Percentiles rank a stretch among this genome's conserved stretches.
Evolutionary conservation across 768 basidiomycete genomes (phyloP).

Genomic region (Mycena kentingensis): DNA sequence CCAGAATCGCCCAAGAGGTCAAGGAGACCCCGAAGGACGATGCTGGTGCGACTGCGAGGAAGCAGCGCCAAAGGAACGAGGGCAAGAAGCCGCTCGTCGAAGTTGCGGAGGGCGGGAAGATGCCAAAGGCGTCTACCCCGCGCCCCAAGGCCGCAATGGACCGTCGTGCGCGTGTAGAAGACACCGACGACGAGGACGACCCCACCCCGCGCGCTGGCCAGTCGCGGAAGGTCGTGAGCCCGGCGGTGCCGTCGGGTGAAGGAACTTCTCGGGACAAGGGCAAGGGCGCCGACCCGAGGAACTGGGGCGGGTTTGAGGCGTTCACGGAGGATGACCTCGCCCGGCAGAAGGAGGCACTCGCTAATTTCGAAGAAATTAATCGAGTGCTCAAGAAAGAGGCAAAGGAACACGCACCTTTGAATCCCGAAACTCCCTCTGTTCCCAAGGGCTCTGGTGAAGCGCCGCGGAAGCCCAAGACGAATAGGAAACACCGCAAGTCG

Average conservation of each 20-base stretch:
- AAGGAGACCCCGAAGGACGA: too few species aligned
- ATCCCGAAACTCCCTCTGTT: not conserved
- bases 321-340: not conserved
- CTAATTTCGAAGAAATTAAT: slow-evolving; percentile 2
- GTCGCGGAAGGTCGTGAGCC: not conserved
- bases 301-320: not conserved
- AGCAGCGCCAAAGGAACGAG: too few species aligned
- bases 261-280: slow-evolving; percentile 4
- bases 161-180: not conserved
- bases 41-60: too few species aligned
- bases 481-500: not conserved
- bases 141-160: not conserved
- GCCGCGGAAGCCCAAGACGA: not conserved
- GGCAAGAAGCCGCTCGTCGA: too few species aligned
- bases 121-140: not conserved
- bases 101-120: not conserved
- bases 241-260: slow-evolving; percentile 9
- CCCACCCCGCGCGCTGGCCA: too few species aligned
- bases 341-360: not conserved
- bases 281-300: slow-evolving; percentile 4
- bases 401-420: not conserved
- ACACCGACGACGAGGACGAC: not conserved
- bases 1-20: too few species aligned
- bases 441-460: not conserved
- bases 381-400: slow-evolving; percentile 6